Evolutionary conservation across 1,284 basidiomycete species (phyloP), one percentile per base, ranked within the genome.

Genomic region (Pulveroboletus sp.): DNA sequence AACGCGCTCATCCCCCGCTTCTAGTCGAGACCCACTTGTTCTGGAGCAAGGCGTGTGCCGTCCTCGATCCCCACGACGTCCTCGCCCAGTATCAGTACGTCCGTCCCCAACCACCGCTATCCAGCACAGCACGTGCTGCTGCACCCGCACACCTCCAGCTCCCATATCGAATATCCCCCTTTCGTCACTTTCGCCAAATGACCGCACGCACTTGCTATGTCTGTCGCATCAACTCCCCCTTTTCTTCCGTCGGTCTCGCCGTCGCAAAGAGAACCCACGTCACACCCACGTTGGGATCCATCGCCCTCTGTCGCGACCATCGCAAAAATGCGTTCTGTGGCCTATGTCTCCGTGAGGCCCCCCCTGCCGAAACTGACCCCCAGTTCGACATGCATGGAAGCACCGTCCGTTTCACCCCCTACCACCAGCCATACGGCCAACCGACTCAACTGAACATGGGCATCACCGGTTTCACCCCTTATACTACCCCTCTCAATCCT

Each of bases 211-310:
- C 78, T 26, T 90, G 88, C 70, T 66, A 78, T 42, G 78, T 89
- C n/a, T 90, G 87, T 71, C 80, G 87, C 13, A 75, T 90, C 64
- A 89, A 88, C 68, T 70, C 70, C 7, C 84, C 87, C 0, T 72
- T 70, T 53, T 70, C 76, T 5, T 75, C 71, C 33, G 59, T 69
- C 9, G 86, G 86, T 10, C 75, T 87, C 15, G 74, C 73, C 4
- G 61, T 59, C 40, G 80, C 77, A 11, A 84, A 84, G 68, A 76
- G 78, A 33, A 61, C 71, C 8, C 64, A 77, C 21, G 48, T 61
- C 46, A 76, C 76, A 3, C 71, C 75, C 0, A 72, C 70, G n/a
- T 62, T 86, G 2, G 80, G 79, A 11, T 60, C 67, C 26, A 73
- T 86, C 61, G 61, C 72, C 17, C 71, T 84, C n/a, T 90, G 88